These are phyloP conservation scores for Penicillium aurantiogriseum DNA, from an alignment of 2,329 filamentous ascomycete genomes.

Conservation along the genomic window DNA sequence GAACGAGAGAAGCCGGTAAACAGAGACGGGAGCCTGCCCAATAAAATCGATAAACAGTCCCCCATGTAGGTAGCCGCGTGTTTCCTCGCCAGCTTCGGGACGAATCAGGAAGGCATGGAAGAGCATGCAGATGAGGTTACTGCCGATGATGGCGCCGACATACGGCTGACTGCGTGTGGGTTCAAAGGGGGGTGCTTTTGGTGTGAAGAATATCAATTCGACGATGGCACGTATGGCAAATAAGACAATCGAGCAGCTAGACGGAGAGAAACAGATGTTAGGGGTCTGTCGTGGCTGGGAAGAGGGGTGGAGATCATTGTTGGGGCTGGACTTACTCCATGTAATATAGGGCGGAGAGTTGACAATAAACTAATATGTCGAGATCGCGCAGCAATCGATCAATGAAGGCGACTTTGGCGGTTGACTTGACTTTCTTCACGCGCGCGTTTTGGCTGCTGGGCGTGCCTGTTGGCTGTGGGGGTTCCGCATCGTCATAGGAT, in stretches of 20 bases:
- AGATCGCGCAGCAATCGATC: constrained; percentile 57
- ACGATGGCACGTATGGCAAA: constrained; percentile 55
- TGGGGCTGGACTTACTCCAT: constrained; percentile 53
- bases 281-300: neutral
- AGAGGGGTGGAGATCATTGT: neutral
- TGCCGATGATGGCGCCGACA: constrained; percentile 53
- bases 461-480: constrained; percentile 16
- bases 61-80: constrained; percentile 58
- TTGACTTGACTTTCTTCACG: constrained; percentile 36
- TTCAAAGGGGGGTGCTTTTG: constrained; percentile 54
- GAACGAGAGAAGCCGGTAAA: constrained; percentile 51
- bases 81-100: constrained; percentile 52
- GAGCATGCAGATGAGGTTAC: constrained; percentile 57
- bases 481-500: constrained; percentile 30
- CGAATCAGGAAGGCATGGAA: constrained; percentile 56
- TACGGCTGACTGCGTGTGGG: constrained; percentile 53
- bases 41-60: constrained; percentile 65
- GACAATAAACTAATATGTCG: constrained; percentile 60
- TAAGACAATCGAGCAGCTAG: constrained; percentile 58
- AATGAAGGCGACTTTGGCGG: constrained; percentile 49
- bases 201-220: constrained; percentile 60
- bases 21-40: constrained; percentile 58
- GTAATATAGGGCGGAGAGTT: constrained; percentile 62
- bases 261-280: neutral
- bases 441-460: constrained; percentile 25